A percentile compares a stretch with the other conserved stretches of the same genome.
Conservation (phyloP, 2,329 filamentous ascomycete species). For the Diaporthe helianthi region DNA sequence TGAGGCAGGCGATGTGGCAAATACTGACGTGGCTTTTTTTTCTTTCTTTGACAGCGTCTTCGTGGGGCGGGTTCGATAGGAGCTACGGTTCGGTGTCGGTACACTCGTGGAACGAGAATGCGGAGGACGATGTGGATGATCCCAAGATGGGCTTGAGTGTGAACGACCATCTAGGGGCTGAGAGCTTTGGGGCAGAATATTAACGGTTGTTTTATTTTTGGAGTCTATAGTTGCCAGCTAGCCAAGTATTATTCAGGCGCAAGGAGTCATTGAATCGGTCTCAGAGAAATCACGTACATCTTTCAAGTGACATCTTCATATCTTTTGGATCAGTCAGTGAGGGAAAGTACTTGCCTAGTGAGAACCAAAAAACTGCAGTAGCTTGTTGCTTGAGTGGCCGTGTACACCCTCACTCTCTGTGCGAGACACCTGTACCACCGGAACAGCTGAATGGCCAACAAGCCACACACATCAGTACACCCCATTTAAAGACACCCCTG, state of each 20-base stretch:
- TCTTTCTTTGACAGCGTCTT: slow-evolving; percentile 73
- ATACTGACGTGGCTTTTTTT: background rate
- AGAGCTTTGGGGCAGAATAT: slow-evolving; percentile 2
- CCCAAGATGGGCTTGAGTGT: slow-evolving; percentile 65
- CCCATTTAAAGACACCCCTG: too few species aligned
- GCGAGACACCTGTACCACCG: too few species aligned
- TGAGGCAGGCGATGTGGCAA: background rate
- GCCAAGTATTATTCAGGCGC: background rate
- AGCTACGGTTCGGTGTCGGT: slow-evolving; percentile 77
- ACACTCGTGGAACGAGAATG: slow-evolving; percentile 77
- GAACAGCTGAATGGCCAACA: too few species aligned
- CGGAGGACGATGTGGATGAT: slow-evolving; percentile 68
- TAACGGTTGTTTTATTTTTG: too few species aligned
- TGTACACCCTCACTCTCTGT: too few species aligned
- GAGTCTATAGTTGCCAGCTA: background rate
- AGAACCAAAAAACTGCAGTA: background rate
- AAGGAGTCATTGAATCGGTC: background rate
- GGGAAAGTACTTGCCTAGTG: background rate
- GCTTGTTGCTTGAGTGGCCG: background rate
- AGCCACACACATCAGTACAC: too few species aligned
- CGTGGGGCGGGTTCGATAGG: slow-evolving; percentile 81
- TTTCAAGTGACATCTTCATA: background rate
- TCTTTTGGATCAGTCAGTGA: background rate
- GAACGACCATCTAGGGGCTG: slow-evolving; percentile 60
- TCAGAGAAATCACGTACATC: background rate